A percentile compares a stretch with the other conserved stretches of the same genome.
Evolutionary conservation across 202 grass and related monocot genomes (phyloP).

Genomic region (Zizania palustris): DNA sequence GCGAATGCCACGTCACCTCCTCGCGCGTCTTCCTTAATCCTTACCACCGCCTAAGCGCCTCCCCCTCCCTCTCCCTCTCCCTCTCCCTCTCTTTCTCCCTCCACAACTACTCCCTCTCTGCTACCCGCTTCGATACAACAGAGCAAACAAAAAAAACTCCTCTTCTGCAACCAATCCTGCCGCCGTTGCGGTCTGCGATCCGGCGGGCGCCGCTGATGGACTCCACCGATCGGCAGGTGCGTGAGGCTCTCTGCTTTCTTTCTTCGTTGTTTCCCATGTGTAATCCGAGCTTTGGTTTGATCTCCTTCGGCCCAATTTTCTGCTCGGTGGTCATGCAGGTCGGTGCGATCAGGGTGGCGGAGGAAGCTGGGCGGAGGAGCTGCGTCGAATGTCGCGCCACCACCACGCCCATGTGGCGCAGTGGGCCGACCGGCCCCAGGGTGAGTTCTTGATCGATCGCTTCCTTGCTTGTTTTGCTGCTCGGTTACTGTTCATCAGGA

Average conservation of each 20-base stretch:
- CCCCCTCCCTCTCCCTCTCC: not conserved
- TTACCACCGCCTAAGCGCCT: not conserved
- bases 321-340: not conserved
- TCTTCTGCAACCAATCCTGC: not conserved
- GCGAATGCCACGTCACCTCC: slow-evolving; percentile 15
- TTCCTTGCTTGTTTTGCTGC: not conserved
- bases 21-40: not conserved
- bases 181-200: not conserved
- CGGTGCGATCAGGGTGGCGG: slow-evolving; percentile 37
- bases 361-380: slow-evolving; percentile 45
- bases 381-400: slow-evolving; percentile 78
- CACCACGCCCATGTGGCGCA: slow-evolving; percentile 81
- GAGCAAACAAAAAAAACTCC: not conserved
- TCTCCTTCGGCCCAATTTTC: not conserved
- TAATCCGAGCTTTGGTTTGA: not conserved
- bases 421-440: slow-evolving; percentile 79
- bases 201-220: slow-evolving; percentile 18
- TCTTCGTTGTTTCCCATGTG: not conserved
- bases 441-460: slow-evolving; percentile 39
- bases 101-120: slow-evolving; percentile 34
- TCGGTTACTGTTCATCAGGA: not conserved
- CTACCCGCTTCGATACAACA: slow-evolving; percentile 29
- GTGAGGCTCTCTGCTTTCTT: not conserved
- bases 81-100: not conserved
- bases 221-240: slow-evolving; percentile 44